Conservation (phyloP, 2,329 filamentous ascomycete species). For the Trichothecium roseum region DNA sequence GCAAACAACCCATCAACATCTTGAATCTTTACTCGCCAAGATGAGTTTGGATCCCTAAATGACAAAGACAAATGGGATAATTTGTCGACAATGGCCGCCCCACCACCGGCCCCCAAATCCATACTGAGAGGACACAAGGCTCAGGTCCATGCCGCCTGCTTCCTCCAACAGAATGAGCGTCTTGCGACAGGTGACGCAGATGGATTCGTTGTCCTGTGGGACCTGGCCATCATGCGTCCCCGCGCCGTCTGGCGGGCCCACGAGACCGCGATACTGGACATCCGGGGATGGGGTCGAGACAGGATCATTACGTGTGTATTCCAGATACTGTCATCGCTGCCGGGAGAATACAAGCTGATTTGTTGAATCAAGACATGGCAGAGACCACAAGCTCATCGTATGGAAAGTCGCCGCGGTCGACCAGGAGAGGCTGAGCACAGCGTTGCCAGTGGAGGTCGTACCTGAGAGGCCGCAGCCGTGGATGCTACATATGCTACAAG, state of each 20-base stretch:
- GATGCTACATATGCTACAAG: conserved; percentile 72
- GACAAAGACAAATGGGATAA: no score
- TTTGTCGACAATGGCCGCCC: conserved; percentile 14
- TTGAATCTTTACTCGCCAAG: no score
- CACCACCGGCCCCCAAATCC: conserved; percentile 32
- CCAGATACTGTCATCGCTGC: no score
- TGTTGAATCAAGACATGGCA: conserved; percentile 57
- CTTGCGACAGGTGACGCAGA: conserved; percentile 83
- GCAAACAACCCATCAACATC: no score
- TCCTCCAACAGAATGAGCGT: conserved; percentile 62
- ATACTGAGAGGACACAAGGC: conserved; percentile 79
- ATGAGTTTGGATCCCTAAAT: no score
- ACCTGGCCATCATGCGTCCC: conserved; percentile 69
- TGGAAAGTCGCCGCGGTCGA: conserved; percentile 62
- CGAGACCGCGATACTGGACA: conserved; percentile 62
- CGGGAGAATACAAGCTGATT: neutral
- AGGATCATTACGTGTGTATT: conserved; percentile 70
- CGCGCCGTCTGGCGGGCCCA: conserved; percentile 83
- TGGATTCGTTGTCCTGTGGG: conserved; percentile 82
- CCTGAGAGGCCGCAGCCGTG: conserved; percentile 56
- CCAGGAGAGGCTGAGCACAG: conserved; percentile 54
- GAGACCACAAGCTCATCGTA: conserved; percentile 76
- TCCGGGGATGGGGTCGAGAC: conserved; percentile 60
- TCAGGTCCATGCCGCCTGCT: conserved; percentile 67
- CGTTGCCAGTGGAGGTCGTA: conserved; percentile 58